Base-by-base conservation (phyloP, 805 yeast genomes). In the Ogataea methylovora region DNA sequence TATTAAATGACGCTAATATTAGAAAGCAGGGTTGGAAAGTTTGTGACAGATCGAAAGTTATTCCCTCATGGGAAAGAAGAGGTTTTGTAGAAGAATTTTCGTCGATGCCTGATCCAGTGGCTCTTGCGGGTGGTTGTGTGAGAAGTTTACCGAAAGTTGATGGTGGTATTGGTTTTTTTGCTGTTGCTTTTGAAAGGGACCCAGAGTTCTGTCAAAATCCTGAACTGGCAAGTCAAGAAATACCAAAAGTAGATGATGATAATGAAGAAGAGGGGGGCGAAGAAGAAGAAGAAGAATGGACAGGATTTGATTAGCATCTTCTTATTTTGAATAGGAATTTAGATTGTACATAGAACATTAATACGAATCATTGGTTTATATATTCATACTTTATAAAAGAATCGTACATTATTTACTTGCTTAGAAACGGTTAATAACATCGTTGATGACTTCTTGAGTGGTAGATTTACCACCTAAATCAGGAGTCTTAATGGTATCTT, bases 131-230 rank as follows among this genome's bases (percentile, higher is more conserved):
- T 1, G 90, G 92, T 0, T 88, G 97, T 60, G 77, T 92, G 0
- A 67, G 99, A 44, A 82, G 88, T 0, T 60, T 78, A 28, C 95
- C 97, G 1, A 79, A 76, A 41, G 81, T 72, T 29, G 98, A 92
- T 54, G 98, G 97, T 21, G 98, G 98, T n/a, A 92, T 92, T 48
- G 99, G 99, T 0, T 92, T 92, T 54, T 92, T 92, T 59, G 97
- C 97, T 0, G 97, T 88, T 1, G 79, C 92, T 37, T 90, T 92
- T 54, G 83, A 84, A 42, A 69, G 82, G 42, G 37, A 39, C 19
- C 10, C 8, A 7, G 24, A 18, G 8, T n/a, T 16, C 11, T 9
- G 12, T 8, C 24, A 20, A 13, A 8, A 17, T 27, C 33, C 17
- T 14, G 16, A 34, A 22, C 8, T 13, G 21, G 26, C 13, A 10